These are phyloP conservation scores for Phyllosticta ampelicida DNA, from an alignment of 2,329 filamentous ascomycete genomes.

Conservation along the genomic window DNA sequence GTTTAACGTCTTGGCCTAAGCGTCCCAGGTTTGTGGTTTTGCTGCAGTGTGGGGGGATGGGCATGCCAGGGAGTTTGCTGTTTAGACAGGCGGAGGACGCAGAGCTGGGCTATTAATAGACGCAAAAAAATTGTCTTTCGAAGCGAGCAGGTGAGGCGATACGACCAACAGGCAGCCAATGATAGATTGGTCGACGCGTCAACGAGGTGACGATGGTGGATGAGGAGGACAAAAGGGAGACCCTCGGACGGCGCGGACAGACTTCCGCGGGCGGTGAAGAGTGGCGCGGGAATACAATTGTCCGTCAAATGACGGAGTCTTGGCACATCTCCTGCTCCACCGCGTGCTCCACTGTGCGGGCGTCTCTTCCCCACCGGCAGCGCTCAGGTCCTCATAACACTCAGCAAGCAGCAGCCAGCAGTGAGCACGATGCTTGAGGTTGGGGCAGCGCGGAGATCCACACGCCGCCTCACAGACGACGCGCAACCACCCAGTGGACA, in stretches of 20 bases:
- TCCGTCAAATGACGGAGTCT: neutral
- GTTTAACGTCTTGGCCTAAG: neutral
- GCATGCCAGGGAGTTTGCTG: neutral
- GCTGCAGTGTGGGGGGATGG: neutral
- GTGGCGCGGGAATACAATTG: no score
- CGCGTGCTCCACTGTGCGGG: no score
- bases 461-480: neutral
- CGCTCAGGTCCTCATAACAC: neutral
- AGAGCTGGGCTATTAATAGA: neutral
- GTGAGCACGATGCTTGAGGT: neutral
- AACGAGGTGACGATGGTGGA: neutral
- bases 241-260: neutral
- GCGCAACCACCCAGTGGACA: neutral
- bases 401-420: neutral
- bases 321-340: neutral
- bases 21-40: neutral
- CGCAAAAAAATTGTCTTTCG: neutral
- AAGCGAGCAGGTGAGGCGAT: neutral
- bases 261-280: neutral
- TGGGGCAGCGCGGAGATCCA: neutral
- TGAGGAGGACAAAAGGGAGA: neutral
- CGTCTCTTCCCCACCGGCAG: neutral
- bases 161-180: neutral
- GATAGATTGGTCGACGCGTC: neutral
- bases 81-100: neutral